Conservation (phyloP, 257 asterid species). For the Pogostemon cablin region DNA sequence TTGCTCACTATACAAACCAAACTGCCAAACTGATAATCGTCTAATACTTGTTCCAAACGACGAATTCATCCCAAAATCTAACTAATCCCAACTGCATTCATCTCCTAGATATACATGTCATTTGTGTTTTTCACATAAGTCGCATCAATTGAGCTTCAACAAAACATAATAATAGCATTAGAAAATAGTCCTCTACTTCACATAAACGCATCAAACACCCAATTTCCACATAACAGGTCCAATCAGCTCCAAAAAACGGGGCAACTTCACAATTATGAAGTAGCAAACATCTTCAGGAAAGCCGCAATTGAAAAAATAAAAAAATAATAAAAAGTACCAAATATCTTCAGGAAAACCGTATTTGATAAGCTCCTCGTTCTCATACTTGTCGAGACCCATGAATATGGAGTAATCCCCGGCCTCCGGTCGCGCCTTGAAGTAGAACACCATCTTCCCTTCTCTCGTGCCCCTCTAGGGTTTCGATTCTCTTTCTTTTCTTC, state of each 20-base stretch:
- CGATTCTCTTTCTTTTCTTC: constrained; percentile 26
- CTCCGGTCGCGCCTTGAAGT: constrained; percentile 92
- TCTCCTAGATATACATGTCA: background rate
- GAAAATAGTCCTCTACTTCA: background rate
- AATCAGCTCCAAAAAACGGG: constrained; percentile 10
- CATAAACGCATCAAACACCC: constrained; percentile 28
- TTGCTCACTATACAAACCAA: background rate
- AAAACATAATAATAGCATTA: constrained; percentile 5
- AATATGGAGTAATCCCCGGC: constrained; percentile 89
- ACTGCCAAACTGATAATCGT: background rate
- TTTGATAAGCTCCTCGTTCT: constrained; percentile 97
- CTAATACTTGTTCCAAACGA: background rate
- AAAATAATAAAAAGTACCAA: constrained; percentile 52
- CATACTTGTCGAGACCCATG: constrained; percentile 92
- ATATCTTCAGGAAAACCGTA: constrained; percentile 85
- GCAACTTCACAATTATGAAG: background rate
- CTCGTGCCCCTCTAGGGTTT: constrained; percentile 43
- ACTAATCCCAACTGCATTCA: background rate
- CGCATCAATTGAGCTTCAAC: constrained; percentile 17
- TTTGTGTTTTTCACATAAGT: background rate
- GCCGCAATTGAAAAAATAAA: too few species aligned
- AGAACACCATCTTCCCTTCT: constrained; percentile 67
- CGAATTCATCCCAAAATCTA: background rate
- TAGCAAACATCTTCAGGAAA: too few species aligned
- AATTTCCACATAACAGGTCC: constrained; percentile 14